Evolutionary conservation across 768 basidiomycete species (phyloP).

Genomic region (Asterophora lycoperdoides): DNA sequence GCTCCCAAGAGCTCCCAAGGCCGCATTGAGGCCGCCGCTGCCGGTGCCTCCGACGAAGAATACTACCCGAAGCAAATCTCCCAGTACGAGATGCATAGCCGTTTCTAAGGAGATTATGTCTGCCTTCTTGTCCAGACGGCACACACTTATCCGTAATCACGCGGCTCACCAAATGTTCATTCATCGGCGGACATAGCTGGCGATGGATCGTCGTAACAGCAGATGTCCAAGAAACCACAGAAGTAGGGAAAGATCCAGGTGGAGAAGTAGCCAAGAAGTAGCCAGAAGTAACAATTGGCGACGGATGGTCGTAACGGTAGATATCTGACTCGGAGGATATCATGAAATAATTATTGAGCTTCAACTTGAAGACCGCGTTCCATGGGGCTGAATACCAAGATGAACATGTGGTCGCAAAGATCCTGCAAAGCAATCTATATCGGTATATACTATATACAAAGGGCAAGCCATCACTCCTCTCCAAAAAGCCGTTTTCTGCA

Average conservation of each 20-base stretch:
- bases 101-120: conserved; percentile 37
- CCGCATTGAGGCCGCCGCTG: conserved; percentile 22
- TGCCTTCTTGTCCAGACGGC: conserved; percentile 35
- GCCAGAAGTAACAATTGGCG: too few species aligned
- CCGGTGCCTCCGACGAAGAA: conserved; percentile 21
- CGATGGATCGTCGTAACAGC: too few species aligned
- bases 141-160: conserved; percentile 13
- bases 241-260: too few species aligned
- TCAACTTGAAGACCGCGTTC: too few species aligned
- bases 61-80: conserved; percentile 31
- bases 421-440: neutral
- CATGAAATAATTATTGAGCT: too few species aligned
- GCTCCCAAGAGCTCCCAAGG: too few species aligned
- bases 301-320: neutral
- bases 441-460: conserved; percentile 1
- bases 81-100: conserved; percentile 35
- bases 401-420: neutral
- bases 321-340: too few species aligned
- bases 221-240: too few species aligned
- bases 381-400: too few species aligned
- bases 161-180: neutral
- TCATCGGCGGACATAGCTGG: conserved; percentile 26
- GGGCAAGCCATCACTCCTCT: conserved; percentile 27
- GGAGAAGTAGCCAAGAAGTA: too few species aligned
- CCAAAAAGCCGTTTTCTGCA: conserved; percentile 65